Base-by-base conservation (phyloP, 208 protist genomes). In the Strigomonas culicis region DNA sequence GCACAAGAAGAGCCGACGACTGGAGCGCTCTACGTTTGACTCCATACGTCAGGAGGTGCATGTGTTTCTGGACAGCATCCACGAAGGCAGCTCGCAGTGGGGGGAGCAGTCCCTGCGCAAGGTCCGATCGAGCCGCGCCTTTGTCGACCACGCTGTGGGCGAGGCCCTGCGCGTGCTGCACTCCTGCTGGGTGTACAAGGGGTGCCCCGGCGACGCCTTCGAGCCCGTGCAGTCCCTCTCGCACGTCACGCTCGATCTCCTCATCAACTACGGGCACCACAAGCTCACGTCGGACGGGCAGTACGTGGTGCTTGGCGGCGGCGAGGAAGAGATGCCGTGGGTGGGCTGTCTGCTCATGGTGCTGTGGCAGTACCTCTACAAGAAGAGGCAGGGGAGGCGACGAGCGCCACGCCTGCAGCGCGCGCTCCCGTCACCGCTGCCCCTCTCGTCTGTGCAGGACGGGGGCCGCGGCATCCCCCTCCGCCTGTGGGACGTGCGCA, bases 291-390 rank as follows among this genome's bases (percentile, higher is more conserved):
- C 39, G 27, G 70, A 81, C 52, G 65, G 63, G 17, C 72, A 82
- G 30, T 84, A 79, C 66, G 61, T 88, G 21, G 68, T 84, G 53
- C 72, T 88, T 59, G 34, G 73, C 39, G 74, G 72, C 21, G 82
- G 72, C 17, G 78, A 75, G 52, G 79, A 82, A 62, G 58, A 79
- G 39, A 60, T 93, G 63, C 70, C 79, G 46, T 81, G 75, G 61
- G 80, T 86, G n/a, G 86, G 80, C 51, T 75, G 57, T n/a, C 64
- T 88, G n/a, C 58, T 81, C 34, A 59, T 68, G n/a, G 68, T 86
- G n/a, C 59, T 88, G 19, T 27, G 69, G 59, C 44, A 72, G 30
- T 80, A 65, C 43, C 19, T 70, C n/a, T 59, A 55, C 39, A 53
- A 53, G 55, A 3, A 15, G 43, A 2, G 43, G 3, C 28, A 6